These are phyloP conservation scores for Apophysomyces trapeziformis DNA, from an alignment of 371 early-diverging fungal species.

Conservation along the genomic window DNA sequence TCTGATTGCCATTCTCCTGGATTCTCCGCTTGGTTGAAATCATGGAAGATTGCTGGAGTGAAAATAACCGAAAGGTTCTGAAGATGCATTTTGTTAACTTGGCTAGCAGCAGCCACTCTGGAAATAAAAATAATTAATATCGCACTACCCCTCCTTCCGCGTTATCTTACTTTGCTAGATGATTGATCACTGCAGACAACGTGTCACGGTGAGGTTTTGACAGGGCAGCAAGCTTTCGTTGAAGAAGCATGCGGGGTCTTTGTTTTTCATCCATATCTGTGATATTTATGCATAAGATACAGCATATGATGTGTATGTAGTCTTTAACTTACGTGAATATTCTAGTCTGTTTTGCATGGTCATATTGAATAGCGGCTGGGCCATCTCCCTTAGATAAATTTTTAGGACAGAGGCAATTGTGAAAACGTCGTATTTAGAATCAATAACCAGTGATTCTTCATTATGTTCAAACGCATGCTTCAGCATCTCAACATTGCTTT, in stretches of 20 bases:
- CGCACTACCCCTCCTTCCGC: background rate
- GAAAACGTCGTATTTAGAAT: constrained; percentile 55
- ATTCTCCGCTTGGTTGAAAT: constrained; percentile 54
- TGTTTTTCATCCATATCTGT: constrained; percentile 24
- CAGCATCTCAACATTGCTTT: constrained; percentile 59
- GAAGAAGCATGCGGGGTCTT: constrained; percentile 28
- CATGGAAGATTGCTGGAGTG: constrained; percentile 69
- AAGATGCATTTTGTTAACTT: constrained; percentile 62
- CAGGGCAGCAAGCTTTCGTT: constrained; percentile 38
- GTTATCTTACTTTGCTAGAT: constrained; percentile 54
- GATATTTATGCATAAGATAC: constrained; percentile 34
- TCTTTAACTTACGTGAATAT: constrained; percentile 55
- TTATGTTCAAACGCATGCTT: constrained; percentile 59
- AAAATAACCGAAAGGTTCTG: constrained; percentile 62
- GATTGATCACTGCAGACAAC: constrained; percentile 47
- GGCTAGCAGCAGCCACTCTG: constrained; percentile 48
- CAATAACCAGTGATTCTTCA: constrained; percentile 49
- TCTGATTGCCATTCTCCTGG: constrained; percentile 50
- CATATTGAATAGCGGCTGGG: constrained; percentile 64
- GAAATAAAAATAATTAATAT: background rate
- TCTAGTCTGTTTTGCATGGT: constrained; percentile 55
- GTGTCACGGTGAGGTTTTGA: constrained; percentile 57
- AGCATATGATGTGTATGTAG: background rate
- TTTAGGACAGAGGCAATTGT: constrained; percentile 68
- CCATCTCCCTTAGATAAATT: constrained; percentile 65